Base-by-base conservation (phyloP, 805 yeast species). In the Candida maesae region DNA sequence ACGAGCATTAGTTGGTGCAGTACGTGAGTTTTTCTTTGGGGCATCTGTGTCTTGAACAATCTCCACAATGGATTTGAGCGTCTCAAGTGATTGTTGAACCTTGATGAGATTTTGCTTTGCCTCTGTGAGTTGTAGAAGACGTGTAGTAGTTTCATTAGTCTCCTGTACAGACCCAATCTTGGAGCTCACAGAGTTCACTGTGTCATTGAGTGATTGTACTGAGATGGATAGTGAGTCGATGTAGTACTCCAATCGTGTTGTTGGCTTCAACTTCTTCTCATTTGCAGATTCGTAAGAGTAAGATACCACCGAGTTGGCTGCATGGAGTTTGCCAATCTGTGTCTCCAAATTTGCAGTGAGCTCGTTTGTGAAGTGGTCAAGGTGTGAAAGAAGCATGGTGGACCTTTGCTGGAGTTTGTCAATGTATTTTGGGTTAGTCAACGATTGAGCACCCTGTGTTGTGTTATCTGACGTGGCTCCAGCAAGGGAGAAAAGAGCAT, bases 171-270 rank as follows among this genome's bases (percentile, higher is more conserved):
- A 64, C 52, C 17, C 60, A 60, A 19, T 68, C 60, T 31, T 42
- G 12, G 19, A 58, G 0, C 44, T 23, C 3, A 51, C 41, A 5
- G 55, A 56, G 0, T 45, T 43, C 16, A 79, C 53, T 41, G 79
- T 81, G 6, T 68, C 66, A 34, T 76, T 73, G 29, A 83, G 56
- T 3, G 84, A 68, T 32, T 73, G 67, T 18, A 81, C 74, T 0
- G 87, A 73, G 38, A 78, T 74, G 13, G 75, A 70, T 35, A 83
- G 60, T 1, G 81, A 74, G 33, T 79, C 83, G 32, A 79, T 63
- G 54, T 81, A 82, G 58, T 82, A 82, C 49, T 81, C 84, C 35
- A 84, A 61, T 44, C 86, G 68, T 9, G 84, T 74, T 1, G 78
- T 69, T 8, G 75, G 73, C 21, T 58, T 53, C 17, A 63, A 43